Evolutionary conservation across 2,329 filamentous ascomycete genomes (phyloP).

Genomic region (Beauveria asiatica): DNA sequence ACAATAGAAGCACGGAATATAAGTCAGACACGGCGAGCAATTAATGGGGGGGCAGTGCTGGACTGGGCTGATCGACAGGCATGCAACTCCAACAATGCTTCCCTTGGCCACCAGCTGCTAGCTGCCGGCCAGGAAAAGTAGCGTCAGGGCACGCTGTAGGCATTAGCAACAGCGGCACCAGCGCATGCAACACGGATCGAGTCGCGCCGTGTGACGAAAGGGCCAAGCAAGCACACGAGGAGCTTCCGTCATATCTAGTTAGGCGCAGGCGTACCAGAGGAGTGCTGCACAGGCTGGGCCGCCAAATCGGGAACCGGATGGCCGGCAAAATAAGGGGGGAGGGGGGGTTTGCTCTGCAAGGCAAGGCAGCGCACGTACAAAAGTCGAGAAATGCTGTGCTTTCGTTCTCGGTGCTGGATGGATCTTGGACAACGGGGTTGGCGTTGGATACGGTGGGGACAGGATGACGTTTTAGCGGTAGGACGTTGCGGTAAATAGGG

Average conservation of each 20-base stretch:
- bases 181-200: background rate
- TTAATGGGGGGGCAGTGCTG: slow-evolving; percentile 1
- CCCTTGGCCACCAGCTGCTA: background rate
- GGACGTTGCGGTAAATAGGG: slow-evolving; percentile 8
- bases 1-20: slow-evolving; percentile 1
- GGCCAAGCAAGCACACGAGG: slow-evolving; percentile 5
- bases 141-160: background rate
- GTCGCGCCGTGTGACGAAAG: background rate
- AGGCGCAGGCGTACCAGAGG: background rate
- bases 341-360: background rate
- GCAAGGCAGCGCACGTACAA: background rate
- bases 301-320: background rate
- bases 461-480: slow-evolving; percentile 20
- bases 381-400: slow-evolving; percentile 6
- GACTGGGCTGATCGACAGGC: slow-evolving; percentile 6
- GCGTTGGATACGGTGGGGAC: slow-evolving; percentile 21
- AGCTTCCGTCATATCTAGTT: background rate
- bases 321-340: background rate
- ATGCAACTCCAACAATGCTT: slow-evolving; percentile 1
- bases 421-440: slow-evolving; percentile 19
- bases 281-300: background rate
- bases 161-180: background rate
- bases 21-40: slow-evolving; percentile 3
- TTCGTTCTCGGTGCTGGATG: slow-evolving; percentile 16
- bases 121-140: background rate